Conservation (phyloP, 805 yeast species). For the Metschnikowia hibisci region DNA sequence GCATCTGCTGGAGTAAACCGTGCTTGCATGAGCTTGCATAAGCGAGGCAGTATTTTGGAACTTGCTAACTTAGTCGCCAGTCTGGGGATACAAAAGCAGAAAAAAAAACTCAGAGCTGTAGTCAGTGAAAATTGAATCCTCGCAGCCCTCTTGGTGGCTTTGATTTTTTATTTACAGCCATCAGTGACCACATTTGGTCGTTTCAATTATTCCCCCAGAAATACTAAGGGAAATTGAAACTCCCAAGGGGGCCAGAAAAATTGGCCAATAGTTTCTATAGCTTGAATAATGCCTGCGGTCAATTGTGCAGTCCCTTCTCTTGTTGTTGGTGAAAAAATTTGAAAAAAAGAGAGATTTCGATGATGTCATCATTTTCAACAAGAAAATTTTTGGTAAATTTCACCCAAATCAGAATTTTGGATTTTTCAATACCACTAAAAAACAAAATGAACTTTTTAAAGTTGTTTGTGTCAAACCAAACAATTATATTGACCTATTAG, state of each 20-base stretch:
- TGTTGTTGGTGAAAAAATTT: neutral
- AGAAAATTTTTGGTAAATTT: neutral
- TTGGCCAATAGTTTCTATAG: neutral
- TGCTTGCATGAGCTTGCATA: neutral
- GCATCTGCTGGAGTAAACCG: neutral
- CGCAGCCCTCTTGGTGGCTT: neutral
- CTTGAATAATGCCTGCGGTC: neutral
- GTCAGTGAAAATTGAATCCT: neutral
- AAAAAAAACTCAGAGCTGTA: neutral
- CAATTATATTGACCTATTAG: too few relatives aligned
- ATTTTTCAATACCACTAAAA: conserved; percentile 1
- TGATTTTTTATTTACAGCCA: neutral
- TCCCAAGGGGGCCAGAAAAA: neutral
- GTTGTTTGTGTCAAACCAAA: conserved; percentile 4
- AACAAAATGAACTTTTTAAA: conserved; percentile 3
- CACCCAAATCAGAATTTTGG: conserved; percentile 9
- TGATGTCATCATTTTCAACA: neutral
- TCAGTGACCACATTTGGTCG: conserved; percentile 1
- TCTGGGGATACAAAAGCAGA: too few relatives aligned
- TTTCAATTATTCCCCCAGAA: neutral
- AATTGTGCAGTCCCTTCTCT: neutral
- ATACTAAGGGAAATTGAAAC: neutral
- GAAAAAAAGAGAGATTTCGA: conserved; percentile 2
- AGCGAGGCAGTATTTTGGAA: neutral
- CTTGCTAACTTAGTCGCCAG: neutral